A percentile compares a stretch with the other conserved stretches of the same genome.
Conservation (phyloP, 1,139 yeast species). For the Oligophagozyma castellii region DNA sequence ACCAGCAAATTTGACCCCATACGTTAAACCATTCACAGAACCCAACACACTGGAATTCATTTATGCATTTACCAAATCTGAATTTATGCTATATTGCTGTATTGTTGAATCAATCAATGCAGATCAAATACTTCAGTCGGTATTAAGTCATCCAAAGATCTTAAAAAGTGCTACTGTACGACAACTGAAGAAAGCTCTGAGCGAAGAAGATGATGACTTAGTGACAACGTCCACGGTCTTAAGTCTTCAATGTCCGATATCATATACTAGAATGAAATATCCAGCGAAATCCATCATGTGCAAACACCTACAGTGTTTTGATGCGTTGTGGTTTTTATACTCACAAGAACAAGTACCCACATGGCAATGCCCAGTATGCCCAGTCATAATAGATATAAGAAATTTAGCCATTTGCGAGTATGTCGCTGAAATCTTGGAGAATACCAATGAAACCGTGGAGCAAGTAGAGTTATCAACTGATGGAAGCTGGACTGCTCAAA, state of each 20-base stretch:
- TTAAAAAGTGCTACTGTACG: conserved; percentile 32
- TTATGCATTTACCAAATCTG: conserved; percentile 38
- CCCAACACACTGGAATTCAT: conserved; percentile 34
- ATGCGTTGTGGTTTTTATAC: conserved; percentile 43
- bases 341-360: conserved; percentile 49
- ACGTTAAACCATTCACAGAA: conserved; percentile 24
- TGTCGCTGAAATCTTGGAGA: conserved; percentile 35
- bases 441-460: conserved; percentile 36
- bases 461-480: conserved; percentile 40
- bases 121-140: conserved; percentile 25
- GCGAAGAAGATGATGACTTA: conserved; percentile 39
- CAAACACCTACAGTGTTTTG: conserved; percentile 62
- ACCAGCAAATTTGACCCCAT: conserved; percentile 49
- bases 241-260: conserved; percentile 50
- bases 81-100: conserved; percentile 36
- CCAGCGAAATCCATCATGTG: conserved; percentile 51
- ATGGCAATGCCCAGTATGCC: conserved; percentile 62
- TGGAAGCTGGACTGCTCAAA: conserved; percentile 43
- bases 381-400: conserved; percentile 29
- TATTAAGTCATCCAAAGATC: conserved; percentile 33
- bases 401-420: conserved; percentile 51
- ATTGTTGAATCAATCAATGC: conserved; percentile 37
- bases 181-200: conserved; percentile 28
- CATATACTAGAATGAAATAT: conserved; percentile 43
- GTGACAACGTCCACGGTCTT: conserved; percentile 43